Percentiles rank a stretch among this genome's conserved stretches.
These are phyloP conservation scores for Suhomyces choctaworum DNA, from an alignment of 1,139 yeast genomes.

Conservation along the genomic window DNA sequence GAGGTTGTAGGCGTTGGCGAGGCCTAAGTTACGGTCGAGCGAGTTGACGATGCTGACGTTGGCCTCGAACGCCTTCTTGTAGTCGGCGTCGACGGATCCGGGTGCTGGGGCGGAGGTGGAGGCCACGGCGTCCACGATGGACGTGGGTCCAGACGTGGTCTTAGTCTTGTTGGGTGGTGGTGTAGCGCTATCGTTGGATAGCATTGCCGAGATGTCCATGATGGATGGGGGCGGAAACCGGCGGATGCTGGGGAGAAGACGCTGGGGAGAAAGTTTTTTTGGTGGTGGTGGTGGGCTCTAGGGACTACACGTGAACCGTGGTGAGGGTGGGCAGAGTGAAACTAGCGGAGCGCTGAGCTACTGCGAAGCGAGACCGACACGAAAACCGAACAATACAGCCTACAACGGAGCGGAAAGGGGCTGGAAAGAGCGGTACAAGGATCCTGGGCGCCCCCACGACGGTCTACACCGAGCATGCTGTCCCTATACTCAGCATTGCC, in stretches of 20 bases:
- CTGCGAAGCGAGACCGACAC: too few relatives aligned
- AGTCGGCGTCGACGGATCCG: conserved; percentile 11
- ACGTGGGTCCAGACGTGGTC: conserved; percentile 1
- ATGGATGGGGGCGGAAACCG: background rate
- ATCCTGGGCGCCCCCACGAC: too few relatives aligned
- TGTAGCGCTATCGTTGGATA: conserved; percentile 30
- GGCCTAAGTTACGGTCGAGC: conserved; percentile 30
- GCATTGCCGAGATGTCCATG: conserved; percentile 47
- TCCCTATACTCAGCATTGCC: too few relatives aligned
- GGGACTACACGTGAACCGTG: conserved; percentile 9
- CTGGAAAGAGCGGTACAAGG: too few relatives aligned
- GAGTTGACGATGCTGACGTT: conserved; percentile 29
- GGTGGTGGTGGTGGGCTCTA: conserved; percentile 1
- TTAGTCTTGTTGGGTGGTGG: too few relatives aligned
- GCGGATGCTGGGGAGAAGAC: background rate
- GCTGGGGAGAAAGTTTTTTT: conserved; percentile 6
- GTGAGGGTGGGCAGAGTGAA: conserved; percentile 1
- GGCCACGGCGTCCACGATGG: conserved; percentile 6
- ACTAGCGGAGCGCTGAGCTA: too few relatives aligned
- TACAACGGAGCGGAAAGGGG: too few relatives aligned
- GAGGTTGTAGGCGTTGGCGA: conserved; percentile 29
- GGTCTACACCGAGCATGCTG: too few relatives aligned
- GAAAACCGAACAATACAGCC: too few relatives aligned
- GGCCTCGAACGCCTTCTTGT: conserved; percentile 25
- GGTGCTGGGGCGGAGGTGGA: background rate